Base-by-base conservation (phyloP, 2,329 filamentous ascomycete genomes). In the Periconia digitata region DNA sequence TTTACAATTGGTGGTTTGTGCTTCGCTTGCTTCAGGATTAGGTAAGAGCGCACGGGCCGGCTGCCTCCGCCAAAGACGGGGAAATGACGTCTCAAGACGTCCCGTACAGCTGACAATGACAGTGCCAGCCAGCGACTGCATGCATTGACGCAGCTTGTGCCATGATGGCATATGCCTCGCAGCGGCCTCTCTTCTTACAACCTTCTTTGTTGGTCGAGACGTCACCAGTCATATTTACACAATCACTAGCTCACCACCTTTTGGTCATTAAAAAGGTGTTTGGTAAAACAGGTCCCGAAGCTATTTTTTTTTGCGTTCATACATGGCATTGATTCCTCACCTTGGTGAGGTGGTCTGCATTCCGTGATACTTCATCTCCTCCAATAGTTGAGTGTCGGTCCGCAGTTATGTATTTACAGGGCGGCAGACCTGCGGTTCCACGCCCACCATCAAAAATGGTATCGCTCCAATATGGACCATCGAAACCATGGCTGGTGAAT, bases 351-450 rank as follows among this genome's bases (percentile, higher is more conserved):
- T n/a, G n/a, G n/a, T n/a, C n/a, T n/a, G n/a, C n/a, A n/a, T n/a
- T n/a, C n/a, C n/a, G n/a, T n/a, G n/a, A n/a, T n/a, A n/a, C n/a
- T n/a, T n/a, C 13, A 32, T 43, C 22, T 34, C 36, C 38, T 35
- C 21, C 10, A 36, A 39, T 32, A 32, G 10, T 6, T 13, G 40
- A 18, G 23, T 20, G 27, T 18, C 40, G 23, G 29, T n/a, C 16
- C 29, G n/a, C n/a, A 34, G 18, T 48, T 44, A 38, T 20, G 17
- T 56, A 51, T 53, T 43, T 53, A 51, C 50, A 53, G 39, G 22
- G 45, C 40, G 27, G 43, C 43, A 18, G 20, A n/a, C 38, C 47
- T 36, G 36, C 12, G 45, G 48, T 39, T 46, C 18, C 24, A 38
- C 27, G 27, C 27, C 27, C 10, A 32, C 27, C 27, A 32, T 13